Percentiles rank a stretch among this genome's conserved stretches.
Evolutionary conservation across 345 rosid genomes (phyloP).

Genomic region (Alliaria petiolata): DNA sequence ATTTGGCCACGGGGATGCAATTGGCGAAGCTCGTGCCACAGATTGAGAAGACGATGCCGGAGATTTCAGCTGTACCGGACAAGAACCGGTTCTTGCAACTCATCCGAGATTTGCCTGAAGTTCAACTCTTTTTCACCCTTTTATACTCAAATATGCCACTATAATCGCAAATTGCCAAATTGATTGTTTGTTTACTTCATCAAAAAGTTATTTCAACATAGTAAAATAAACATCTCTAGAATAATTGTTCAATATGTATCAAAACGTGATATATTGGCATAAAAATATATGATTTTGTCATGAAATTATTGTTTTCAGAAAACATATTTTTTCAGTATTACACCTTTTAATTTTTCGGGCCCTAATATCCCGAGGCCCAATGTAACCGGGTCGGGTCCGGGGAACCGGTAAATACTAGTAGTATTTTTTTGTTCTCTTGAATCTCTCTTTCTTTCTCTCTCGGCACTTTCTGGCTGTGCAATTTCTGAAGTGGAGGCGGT

Average conservation of each 20-base stretch:
- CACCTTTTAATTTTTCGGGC: not conserved
- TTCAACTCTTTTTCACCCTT: constrained; percentile 78
- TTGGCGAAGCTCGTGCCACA: constrained; percentile 78
- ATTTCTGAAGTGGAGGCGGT: not conserved
- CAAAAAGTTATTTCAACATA: not conserved
- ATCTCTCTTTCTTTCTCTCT: not conserved
- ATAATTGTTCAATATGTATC: constrained; percentile 16
- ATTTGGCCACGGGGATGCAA: constrained; percentile 50
- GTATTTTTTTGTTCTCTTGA: not conserved
- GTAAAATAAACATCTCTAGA: not conserved
- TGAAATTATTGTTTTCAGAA: not conserved
- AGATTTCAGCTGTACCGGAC: constrained; percentile 52
- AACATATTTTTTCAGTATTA: too few species aligned
- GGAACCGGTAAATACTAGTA: not conserved
- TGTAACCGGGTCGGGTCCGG: constrained; percentile 1
- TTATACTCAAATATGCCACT: constrained; percentile 67
- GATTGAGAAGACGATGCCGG: constrained; percentile 53
- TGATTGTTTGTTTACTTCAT: not conserved
- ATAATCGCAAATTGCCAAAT: constrained; percentile 2
- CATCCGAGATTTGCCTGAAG: constrained; percentile 57
- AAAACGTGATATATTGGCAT: not conserved
- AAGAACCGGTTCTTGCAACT: constrained; percentile 57
- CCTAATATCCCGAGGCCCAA: not conserved
- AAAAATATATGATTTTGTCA: not conserved
- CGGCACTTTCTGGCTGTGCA: not conserved